Conservation (phyloP, 495 filamentous ascomycete genomes). For the Aspergillus homomorphus region DNA sequence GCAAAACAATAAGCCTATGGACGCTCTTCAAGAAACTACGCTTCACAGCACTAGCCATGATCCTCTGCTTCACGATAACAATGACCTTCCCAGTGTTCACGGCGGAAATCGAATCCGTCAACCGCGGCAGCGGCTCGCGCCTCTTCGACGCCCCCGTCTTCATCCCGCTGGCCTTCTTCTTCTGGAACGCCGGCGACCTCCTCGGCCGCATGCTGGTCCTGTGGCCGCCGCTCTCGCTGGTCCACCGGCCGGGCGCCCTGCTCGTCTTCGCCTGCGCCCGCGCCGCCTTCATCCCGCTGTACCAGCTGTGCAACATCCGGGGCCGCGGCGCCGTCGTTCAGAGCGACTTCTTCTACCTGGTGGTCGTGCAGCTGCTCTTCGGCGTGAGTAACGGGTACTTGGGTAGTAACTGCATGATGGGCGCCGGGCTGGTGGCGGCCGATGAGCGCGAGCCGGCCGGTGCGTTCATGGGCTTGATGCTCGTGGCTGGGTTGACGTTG, state of each 20-base stretch:
- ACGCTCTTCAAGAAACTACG: slow-evolving; percentile 69
- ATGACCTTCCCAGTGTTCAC: slow-evolving; percentile 98
- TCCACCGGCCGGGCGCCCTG: slow-evolving; percentile 57
- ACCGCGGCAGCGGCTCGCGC: slow-evolving; percentile 43
- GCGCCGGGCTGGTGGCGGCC: slow-evolving; percentile 70
- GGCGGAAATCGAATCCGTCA: slow-evolving; percentile 69
- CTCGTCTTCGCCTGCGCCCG: slow-evolving; percentile 63
- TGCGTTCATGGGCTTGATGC: slow-evolving; percentile 87
- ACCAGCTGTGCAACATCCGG: slow-evolving; percentile 81
- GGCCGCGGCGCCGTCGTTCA: slow-evolving; percentile 64
- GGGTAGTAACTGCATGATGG: slow-evolving; percentile 86
- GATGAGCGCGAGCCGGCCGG: slow-evolving; percentile 84
- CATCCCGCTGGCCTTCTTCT: slow-evolving; percentile 84
- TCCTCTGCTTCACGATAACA: slow-evolving; percentile 73
- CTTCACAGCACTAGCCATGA: slow-evolving; percentile 67
- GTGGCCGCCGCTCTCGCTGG: slow-evolving; percentile 57
- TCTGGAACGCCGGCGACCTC: slow-evolving; percentile 93
- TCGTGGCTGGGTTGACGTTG: slow-evolving; percentile 76
- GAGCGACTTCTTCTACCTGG: slow-evolving; percentile 85
- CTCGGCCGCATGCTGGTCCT: slow-evolving; percentile 68
- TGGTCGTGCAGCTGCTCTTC: slow-evolving; percentile 78
- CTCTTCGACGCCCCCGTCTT: slow-evolving; percentile 72
- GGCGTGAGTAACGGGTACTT: slow-evolving; percentile 85
- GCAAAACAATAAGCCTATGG: slow-evolving; percentile 60
- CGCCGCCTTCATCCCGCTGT: slow-evolving; percentile 74